phyloP scores from a whole-genome alignment of 371 early-diverging fungal genomes.

The Chytridiales sp. region DNA sequence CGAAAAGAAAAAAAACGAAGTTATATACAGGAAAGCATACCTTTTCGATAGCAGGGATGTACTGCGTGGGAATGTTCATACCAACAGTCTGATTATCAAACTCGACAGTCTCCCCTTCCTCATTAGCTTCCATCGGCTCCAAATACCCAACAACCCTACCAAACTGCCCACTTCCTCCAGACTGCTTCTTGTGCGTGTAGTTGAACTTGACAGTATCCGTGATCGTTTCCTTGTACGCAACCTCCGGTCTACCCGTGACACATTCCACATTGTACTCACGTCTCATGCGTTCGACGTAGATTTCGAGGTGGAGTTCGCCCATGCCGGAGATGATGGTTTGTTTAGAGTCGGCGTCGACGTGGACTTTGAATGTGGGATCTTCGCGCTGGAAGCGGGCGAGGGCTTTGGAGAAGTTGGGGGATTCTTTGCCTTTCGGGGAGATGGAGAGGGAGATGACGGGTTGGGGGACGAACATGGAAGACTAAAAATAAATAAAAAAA shows the following conservation, averaged over 20 bases:
- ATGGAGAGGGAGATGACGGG: constrained; percentile 95
- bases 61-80: constrained; percentile 92
- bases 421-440: constrained; percentile 85
- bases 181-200: constrained; percentile 98
- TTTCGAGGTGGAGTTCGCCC: constrained; percentile 96
- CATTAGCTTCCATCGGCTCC: constrained; percentile 70
- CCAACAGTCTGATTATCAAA: constrained; percentile 81
- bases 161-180: constrained; percentile 96
- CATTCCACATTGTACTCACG: constrained; percentile 95
- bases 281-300: constrained; percentile 97
- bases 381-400: constrained; percentile 93
- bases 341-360: constrained; percentile 90
- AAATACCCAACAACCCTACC: constrained; percentile 89
- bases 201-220: constrained; percentile 75
- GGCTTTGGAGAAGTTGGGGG: constrained; percentile 92
- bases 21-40: constrained; percentile 18
- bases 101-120: constrained; percentile 60
- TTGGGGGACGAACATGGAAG: constrained; percentile 96
- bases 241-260: constrained; percentile 92
- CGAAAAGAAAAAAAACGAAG: too few relatives aligned
- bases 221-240: constrained; percentile 96
- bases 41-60: constrained; percentile 94
- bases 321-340: constrained; percentile 91
- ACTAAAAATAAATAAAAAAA: constrained; percentile 35
- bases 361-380: constrained; percentile 97